Evolutionary conservation across 176 grass and related monocot species (phyloP).

Genomic region (Alopecurus myosuroides): DNA sequence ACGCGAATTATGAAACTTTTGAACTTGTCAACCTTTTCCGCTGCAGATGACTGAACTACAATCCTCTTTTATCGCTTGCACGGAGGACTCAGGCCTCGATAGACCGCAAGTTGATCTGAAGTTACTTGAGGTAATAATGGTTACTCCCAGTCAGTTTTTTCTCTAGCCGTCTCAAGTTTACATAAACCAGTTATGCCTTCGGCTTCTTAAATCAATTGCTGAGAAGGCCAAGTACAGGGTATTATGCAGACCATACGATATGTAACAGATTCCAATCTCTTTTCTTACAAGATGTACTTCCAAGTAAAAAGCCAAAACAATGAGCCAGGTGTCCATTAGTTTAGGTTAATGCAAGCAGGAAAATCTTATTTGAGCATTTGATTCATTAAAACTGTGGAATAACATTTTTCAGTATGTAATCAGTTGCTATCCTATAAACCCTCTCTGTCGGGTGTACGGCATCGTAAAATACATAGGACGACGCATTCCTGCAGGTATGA

Average conservation of each 20-base stretch:
- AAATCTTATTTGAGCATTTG: conserved; percentile 22
- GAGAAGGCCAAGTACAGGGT: not conserved
- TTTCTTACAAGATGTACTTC: not conserved
- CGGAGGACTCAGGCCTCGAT: not conserved
- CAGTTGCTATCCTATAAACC: conserved; percentile 64
- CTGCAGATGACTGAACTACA: conserved; percentile 6
- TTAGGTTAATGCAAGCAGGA: not conserved
- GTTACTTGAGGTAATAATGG: conserved; percentile 7
- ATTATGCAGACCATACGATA: not conserved
- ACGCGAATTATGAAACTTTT: not conserved
- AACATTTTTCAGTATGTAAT: conserved; percentile 51
- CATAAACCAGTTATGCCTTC: not conserved
- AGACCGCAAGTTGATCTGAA: conserved; percentile 18
- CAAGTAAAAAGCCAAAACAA: not conserved
- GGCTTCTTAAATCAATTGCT: not conserved
- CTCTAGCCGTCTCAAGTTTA: not conserved
- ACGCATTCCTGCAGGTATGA: conserved; percentile 59
- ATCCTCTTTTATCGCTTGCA: conserved; percentile 15
- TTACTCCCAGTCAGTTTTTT: conserved; percentile 1
- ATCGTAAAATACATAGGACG: conserved; percentile 71
- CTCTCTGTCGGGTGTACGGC: conserved; percentile 73
- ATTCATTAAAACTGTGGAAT: conserved; percentile 39
- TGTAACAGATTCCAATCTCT: not conserved
- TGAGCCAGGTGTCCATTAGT: not conserved
- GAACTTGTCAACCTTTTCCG: conserved; percentile 27